Evolutionary conservation across 352 stramenopile species (phyloP).

Genomic region (Lagenidium sp.): DNA sequence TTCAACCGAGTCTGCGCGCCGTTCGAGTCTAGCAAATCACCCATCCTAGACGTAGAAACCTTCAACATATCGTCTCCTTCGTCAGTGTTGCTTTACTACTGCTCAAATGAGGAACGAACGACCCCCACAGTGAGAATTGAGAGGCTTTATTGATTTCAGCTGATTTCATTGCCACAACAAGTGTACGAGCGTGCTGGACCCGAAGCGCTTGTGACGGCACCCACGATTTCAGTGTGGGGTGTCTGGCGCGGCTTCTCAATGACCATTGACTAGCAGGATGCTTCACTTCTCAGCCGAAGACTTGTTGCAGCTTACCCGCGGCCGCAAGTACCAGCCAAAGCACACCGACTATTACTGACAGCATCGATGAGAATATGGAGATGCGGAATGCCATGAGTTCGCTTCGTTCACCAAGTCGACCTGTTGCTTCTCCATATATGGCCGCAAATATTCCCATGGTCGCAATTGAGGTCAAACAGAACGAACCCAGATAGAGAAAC

Average conservation of each 20-base stretch:
- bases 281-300: constrained; percentile 51
- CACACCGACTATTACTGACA: constrained; percentile 77
- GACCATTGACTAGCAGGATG: not conserved
- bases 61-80: too few relatives aligned
- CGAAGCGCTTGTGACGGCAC: too few relatives aligned
- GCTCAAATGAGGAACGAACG: too few relatives aligned
- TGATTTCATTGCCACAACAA: too few relatives aligned
- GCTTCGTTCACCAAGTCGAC: constrained; percentile 54
- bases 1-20: too few relatives aligned
- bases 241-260: not conserved
- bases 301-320: constrained; percentile 64
- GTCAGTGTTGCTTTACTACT: too few relatives aligned
- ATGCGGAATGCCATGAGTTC: constrained; percentile 72
- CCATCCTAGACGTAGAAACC: too few relatives aligned
- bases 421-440: constrained; percentile 72
- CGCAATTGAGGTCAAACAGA: constrained; percentile 83
- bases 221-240: too few relatives aligned
- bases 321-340: constrained; percentile 76
- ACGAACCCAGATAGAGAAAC: constrained; percentile 82
- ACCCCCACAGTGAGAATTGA: too few relatives aligned
- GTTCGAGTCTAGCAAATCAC: too few relatives aligned
- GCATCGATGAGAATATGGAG: constrained; percentile 73
- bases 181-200: too few relatives aligned
- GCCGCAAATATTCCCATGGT: constrained; percentile 89
- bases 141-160: too few relatives aligned